Base-by-base conservation (phyloP, 768 basidiomycete species). In the Suillus subaureus region DNA sequence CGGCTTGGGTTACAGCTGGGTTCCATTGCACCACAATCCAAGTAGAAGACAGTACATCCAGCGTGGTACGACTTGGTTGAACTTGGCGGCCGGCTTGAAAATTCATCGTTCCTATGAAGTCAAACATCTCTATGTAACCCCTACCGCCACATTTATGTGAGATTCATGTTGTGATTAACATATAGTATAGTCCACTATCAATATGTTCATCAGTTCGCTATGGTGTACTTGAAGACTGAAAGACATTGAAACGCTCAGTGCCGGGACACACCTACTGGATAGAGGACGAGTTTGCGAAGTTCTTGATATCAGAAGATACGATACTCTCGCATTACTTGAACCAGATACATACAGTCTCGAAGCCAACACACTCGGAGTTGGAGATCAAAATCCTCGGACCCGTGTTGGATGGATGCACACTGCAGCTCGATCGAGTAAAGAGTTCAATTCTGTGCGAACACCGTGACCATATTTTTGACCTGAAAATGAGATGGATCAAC, bases 341-440 rank as follows among this genome's bases (percentile, higher is more conserved):
- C 9, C 5, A 33, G 31, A 8, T 33, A 21, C 54, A 21, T 21
- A 12, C 31, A 18, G 51, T 33, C 31, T n/a, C n/a, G n/a, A n/a
- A n/a, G n/a, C n/a, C n/a, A n/a, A n/a, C 13, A 33, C 11, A 12
- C 33, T 55, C 31, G 21, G 31, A 21, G 28, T 33, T 21, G 21
- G 54, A 55, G 54, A 35, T 35, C 54, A n/a, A 55, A 13, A n/a
- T 33, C 54, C 54, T 55, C 54, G 31, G 54, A 55, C 54, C 21
- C 54, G 54, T n/a, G 11, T 55, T 55, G 31, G 33, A 33, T 33
- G 12, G 21, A 33, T 13, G 54, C 21, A 21, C 21, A 12, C 51
- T 52, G 51, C 16, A 33, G 18, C 26, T 60, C 39, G 6, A 60
- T 28, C 18, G 15, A 35, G 33, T n/a, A 6, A 21, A 31, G 31